These are phyloP conservation scores for Apostasia shenzhenica DNA, from an alignment of 106 monocot genomes.

Conservation along the genomic window DNA sequence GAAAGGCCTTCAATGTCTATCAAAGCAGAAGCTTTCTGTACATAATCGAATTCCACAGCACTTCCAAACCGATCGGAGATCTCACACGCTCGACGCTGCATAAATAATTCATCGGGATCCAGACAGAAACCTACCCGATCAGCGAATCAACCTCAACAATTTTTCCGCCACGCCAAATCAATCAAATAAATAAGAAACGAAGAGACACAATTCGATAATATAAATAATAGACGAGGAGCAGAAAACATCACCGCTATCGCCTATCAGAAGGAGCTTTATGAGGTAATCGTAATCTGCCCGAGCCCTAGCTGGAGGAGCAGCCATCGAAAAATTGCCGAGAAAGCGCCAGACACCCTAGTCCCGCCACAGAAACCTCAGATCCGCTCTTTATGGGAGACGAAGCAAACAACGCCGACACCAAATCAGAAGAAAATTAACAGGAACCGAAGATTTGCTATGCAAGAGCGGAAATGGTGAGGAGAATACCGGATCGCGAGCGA, in stretches of 20 bases:
- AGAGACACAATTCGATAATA: not conserved
- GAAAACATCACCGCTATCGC: conserved; percentile 47
- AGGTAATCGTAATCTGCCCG: conserved; percentile 66
- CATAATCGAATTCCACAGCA: not conserved
- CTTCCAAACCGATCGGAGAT: not conserved
- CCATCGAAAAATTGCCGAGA: conserved; percentile 18
- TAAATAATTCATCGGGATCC: not conserved
- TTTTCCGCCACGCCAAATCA: not conserved
- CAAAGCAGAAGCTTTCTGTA: not conserved
- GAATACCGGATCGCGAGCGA: not conserved
- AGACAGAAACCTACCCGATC: not conserved
- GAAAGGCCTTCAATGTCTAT: not conserved
- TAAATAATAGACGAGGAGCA: not conserved
- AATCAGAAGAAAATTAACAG: not conserved
- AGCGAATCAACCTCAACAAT: not conserved
- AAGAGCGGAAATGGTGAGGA: not conserved
- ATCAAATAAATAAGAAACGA: conserved; percentile 1
- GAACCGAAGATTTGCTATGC: not conserved
- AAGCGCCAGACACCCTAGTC: conserved; percentile 3
- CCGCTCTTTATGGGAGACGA: conserved; percentile 1
- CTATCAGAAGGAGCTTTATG: conserved; percentile 54
- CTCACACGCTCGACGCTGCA: not conserved
- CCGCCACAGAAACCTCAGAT: not conserved
- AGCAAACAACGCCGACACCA: not conserved
- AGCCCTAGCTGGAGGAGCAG: conserved; percentile 48